Evolutionary conservation across 352 stramenopile genomes (phyloP), one percentile per base, ranked within the genome.

Genomic region (Elongisporangium prolatum): DNA sequence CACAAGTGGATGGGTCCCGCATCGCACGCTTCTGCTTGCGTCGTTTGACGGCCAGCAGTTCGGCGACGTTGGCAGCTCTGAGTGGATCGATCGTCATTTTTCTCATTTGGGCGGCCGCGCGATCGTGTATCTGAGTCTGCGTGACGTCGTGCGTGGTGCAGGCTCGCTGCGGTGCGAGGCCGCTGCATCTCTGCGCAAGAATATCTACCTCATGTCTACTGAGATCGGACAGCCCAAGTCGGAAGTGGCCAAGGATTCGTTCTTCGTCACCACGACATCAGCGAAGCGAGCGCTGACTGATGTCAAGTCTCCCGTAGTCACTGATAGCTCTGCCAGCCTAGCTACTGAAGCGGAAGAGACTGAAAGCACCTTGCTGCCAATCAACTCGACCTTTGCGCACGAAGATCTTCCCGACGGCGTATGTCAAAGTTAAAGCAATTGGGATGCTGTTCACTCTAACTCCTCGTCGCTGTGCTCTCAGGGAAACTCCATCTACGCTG

Each of bases 11-110:
- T 92, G 84, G 83, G 75, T 80, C 4, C 80, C 83, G n/a, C 81
- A 91, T 47, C 82, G 84, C 28, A 92, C 84, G 49, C 53, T 95
- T 44, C 63, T 95, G 21, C 67, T 95, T 18, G 81, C 81, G 18
- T 90, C 77, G 2, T 91, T 93, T 48, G 83, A 86, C 37, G 85
- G 79, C 21, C 81, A 93, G 54, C 80, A 93, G 61, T 92, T 87
- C 56, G 85, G 85, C 16, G 79, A 83, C 0, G 81, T 92, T 10
- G 85, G 85, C 20, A 91, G 77, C 48, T 91, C 85, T 2, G 77
- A 90, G 60, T 93, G 85, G 85, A 93, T 94, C 50, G 84, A 94
- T 25, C 77, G 77, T 17, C 82, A 91, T 59, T 76, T 78, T n/a
- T 80, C 76, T 47, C 76, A 86, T 53, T 68, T 88, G 34, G 67